These are phyloP conservation scores for Persicaria maculosa DNA, from an alignment of 148 eudicot genomes.

Conservation along the genomic window DNA sequence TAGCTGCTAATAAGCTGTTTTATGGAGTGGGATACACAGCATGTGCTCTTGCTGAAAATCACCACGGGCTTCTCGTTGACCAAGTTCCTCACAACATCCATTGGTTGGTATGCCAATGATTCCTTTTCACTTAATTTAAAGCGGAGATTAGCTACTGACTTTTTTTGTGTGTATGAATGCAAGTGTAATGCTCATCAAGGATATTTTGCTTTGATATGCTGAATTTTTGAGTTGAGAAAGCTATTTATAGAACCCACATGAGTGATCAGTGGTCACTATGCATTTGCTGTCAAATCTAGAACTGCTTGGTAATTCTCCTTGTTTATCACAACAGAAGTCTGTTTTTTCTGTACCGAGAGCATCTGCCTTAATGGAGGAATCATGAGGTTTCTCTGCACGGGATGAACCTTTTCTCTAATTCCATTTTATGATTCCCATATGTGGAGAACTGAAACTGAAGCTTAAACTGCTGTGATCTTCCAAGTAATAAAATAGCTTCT, in stretches of 20 bases:
- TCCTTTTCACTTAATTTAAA: neutral
- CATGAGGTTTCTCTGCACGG: neutral
- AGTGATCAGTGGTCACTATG: neutral
- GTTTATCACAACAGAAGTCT: neutral
- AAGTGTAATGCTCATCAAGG: neutral
- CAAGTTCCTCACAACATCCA: neutral
- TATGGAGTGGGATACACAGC: conserved; percentile 39
- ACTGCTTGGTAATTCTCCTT: neutral
- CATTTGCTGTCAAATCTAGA: neutral
- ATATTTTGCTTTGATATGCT: neutral
- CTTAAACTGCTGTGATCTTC: neutral
- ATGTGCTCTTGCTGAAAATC: conserved; percentile 14
- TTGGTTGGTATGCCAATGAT: neutral
- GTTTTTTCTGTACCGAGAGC: neutral
- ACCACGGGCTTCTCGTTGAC: neutral
- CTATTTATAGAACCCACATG: conserved; percentile 3
- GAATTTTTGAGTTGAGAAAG: neutral
- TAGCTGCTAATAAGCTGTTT: conserved; percentile 30
- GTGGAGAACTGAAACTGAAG: neutral
- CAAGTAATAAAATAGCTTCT: neutral
- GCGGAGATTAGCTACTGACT: neutral
- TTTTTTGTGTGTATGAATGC: neutral
- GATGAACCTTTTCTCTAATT: neutral
- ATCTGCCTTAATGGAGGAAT: neutral
- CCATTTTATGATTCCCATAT: neutral